These are phyloP conservation scores for Apiospora saccharicola DNA, from an alignment of 2,329 filamentous ascomycete species.

Conservation along the genomic window DNA sequence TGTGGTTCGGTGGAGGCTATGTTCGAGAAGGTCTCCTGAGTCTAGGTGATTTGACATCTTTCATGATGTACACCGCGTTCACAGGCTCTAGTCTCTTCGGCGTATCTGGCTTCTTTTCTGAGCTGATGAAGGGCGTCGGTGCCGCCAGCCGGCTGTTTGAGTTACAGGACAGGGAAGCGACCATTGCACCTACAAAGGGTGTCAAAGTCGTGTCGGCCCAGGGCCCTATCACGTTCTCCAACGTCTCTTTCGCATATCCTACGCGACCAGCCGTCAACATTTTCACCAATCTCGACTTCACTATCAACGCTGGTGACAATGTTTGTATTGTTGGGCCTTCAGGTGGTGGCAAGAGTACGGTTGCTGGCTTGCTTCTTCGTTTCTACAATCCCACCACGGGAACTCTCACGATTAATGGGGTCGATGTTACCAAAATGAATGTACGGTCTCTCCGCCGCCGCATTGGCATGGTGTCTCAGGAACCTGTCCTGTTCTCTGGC, in stretches of 20 bases:
- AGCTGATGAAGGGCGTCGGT: constrained; percentile 98
- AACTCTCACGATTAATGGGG: constrained; percentile 81
- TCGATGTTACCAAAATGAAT: constrained; percentile 86
- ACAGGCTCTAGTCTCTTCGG: constrained; percentile 88
- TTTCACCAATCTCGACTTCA: constrained; percentile 88
- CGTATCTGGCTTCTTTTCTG: constrained; percentile 94
- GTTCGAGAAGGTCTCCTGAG: constrained; percentile 87
- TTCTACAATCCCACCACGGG: constrained; percentile 89
- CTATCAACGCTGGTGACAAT: constrained; percentile 91
- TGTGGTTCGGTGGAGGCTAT: constrained; percentile 90
- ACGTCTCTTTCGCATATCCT: constrained; percentile 90
- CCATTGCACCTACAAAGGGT: constrained; percentile 87
- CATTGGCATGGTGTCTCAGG: constrained; percentile 94
- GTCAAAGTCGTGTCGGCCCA: constrained; percentile 81
- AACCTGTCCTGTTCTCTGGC: constrained; percentile 90
- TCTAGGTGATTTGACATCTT: constrained; percentile 91
- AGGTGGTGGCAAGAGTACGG: constrained; percentile 95
- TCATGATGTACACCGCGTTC: constrained; percentile 97
- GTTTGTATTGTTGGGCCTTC: constrained; percentile 97
- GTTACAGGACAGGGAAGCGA: constrained; percentile 87
- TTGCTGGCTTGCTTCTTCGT: constrained; percentile 86
- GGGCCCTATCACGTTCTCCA: constrained; percentile 85
- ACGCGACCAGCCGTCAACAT: constrained; percentile 91
- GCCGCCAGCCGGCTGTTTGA: constrained; percentile 97
- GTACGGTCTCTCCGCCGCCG: constrained; percentile 90